Evolutionary conservation across 129 eudicot species (phyloP).

Genomic region (Tanacetum coccineum): DNA sequence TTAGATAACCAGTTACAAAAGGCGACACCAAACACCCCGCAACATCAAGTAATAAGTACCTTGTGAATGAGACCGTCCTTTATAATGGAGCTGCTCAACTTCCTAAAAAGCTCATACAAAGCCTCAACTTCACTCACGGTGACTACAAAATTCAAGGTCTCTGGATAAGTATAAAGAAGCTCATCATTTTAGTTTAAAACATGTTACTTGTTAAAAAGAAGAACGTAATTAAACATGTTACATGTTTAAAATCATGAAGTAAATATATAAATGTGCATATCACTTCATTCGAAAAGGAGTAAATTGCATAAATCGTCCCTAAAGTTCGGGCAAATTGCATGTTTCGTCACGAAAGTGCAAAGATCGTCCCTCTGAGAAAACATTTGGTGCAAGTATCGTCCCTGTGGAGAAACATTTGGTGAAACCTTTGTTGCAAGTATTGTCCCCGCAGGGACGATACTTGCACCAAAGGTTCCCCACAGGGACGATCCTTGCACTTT

Average conservation of each 20-base stretch:
- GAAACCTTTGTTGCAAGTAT: no score
- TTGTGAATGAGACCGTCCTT: slow-evolving; percentile 89
- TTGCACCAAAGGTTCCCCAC: no score
- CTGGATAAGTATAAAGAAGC: neutral
- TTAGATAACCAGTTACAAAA: neutral
- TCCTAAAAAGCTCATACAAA: slow-evolving; percentile 73
- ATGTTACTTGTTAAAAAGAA: neutral
- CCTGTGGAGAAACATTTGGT: no score
- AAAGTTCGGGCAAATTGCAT: no score
- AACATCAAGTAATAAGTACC: slow-evolving; percentile 34
- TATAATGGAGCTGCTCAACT: slow-evolving; percentile 81
- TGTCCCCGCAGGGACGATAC: no score
- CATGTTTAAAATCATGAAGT: neutral
- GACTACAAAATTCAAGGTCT: slow-evolving; percentile 49
- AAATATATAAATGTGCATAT: neutral
- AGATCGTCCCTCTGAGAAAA: no score
- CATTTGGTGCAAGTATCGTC: no score
- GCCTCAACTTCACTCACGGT: slow-evolving; percentile 95
- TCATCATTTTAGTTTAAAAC: neutral
- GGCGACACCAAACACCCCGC: neutral
- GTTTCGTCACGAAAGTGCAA: no score
- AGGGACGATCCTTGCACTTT: no score
- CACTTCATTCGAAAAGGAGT: slow-evolving; percentile 1
- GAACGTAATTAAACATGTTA: neutral
- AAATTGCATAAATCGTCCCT: no score